Evolutionary conservation across 2,329 filamentous ascomycete species (phyloP).

Genomic region (Thielaviopsis cerberus): DNA sequence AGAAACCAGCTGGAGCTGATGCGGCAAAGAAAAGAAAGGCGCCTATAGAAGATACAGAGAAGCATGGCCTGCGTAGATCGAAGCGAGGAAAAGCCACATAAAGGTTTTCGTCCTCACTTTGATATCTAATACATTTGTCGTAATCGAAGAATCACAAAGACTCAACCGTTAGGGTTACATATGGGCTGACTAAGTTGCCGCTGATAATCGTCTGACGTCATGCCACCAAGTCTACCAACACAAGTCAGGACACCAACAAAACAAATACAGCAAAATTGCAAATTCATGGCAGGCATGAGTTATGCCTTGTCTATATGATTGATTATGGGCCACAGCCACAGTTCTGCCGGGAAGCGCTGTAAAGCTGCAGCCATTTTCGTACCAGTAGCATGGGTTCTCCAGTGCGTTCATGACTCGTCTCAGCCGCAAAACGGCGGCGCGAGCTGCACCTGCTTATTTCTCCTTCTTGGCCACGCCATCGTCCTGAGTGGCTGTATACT

Average conservation of each 20-base stretch:
- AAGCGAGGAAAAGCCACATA: conserved; percentile 2
- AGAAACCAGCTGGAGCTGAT: neutral
- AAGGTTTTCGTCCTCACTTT: too few species aligned
- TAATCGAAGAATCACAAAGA: too few species aligned
- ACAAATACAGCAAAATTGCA: neutral
- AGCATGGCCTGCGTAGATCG: conserved; percentile 2
- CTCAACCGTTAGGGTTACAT: neutral
- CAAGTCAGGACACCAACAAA: neutral
- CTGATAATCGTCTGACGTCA: neutral
- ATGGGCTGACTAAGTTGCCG: neutral
- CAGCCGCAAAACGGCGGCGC: neutral
- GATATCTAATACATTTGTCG: neutral
- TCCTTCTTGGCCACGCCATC: conserved; percentile 40
- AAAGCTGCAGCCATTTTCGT: neutral
- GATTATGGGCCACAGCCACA: neutral
- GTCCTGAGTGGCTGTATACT: conserved; percentile 44
- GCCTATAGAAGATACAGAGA: neutral
- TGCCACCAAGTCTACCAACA: neutral
- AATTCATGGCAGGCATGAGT: neutral
- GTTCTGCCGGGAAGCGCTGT: neutral
- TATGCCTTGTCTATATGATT: neutral
- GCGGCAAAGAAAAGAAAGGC: conserved; percentile 14
- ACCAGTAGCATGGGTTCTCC: neutral
- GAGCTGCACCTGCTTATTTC: conserved; percentile 21
- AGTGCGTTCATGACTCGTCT: neutral